Evolutionary conservation across 768 basidiomycete genomes (phyloP), one percentile per base, ranked within the genome.

Genomic region (Lepiota venenata): DNA sequence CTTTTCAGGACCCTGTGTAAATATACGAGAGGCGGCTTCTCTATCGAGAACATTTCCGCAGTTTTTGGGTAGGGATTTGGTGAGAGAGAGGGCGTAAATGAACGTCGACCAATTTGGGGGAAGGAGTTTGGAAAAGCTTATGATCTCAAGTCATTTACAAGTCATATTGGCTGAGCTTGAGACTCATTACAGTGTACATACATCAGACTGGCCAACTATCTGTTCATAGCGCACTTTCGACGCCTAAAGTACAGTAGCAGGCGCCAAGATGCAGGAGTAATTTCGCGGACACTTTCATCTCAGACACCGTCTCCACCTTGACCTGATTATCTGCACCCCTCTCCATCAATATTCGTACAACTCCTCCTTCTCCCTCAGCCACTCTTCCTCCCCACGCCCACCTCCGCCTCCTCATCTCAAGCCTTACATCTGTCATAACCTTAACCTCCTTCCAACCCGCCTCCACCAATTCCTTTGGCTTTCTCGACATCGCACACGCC

Each of bases 41-140:
- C 88, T 80, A 66, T 94, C 84, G 10, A 98, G 72, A 21, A 83
- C 78, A 58, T 87, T 77, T 2, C 84, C 83, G 61, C 92, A 92
- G 71, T 99, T 99, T 80, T 95, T 96, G 36, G 87, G 85, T 9
- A 99, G 78, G 0, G 94, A 82, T 64, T 98, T 96, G 2, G 87
- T 80, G 15, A 98, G 78, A 1, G 91, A 83, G 4, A 99, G 82
- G 4, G 96, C 82, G 64, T 95, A 98, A 1, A 98, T n/a, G n/a
- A n/a, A n/a, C n/a, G n/a, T n/a, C n/a, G n/a, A n/a, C n/a, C n/a
- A n/a, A n/a, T n/a, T n/a, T n/a, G n/a, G n/a, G n/a, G n/a, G n/a
- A n/a, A n/a, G n/a, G n/a, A n/a, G n/a, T n/a, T n/a, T n/a, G n/a
- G n/a, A n/a, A n/a, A n/a, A n/a, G n/a, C n/a, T n/a, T n/a, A n/a